A percentile compares a stretch with the other conserved stretches of the same genome.
These are phyloP conservation scores for Lavandula angustifolia DNA, from an alignment of 257 asterid genomes.

Conservation along the genomic window DNA sequence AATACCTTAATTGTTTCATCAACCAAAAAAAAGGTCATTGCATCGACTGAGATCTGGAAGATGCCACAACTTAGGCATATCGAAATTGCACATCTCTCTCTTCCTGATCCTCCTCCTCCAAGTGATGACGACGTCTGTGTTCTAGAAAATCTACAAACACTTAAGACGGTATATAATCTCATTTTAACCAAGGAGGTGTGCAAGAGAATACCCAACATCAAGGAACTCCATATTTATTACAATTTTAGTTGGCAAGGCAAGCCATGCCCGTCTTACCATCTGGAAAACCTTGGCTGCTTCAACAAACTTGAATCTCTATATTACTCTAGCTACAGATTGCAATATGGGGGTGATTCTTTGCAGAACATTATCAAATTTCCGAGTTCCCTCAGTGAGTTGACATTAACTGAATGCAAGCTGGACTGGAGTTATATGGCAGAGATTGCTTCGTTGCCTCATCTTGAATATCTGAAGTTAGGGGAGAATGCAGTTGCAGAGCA, in stretches of 20 bases:
- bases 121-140: background rate
- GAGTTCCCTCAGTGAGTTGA: conserved; percentile 1
- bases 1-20: background rate
- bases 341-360: too few species aligned
- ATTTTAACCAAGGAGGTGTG: background rate
- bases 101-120: background rate
- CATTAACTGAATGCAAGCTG: background rate
- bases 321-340: too few species aligned
- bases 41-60: conserved; percentile 22
- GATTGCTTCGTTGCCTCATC: background rate
- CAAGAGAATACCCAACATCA: background rate
- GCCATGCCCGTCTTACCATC: background rate
- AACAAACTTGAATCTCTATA: background rate
- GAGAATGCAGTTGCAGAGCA: too few species aligned
- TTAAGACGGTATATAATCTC: background rate
- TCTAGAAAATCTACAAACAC: conserved; percentile 18
- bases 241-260: background rate
- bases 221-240: background rate
- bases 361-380: background rate
- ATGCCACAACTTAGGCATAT: conserved; percentile 26
- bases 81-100: background rate
- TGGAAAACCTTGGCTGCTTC: background rate
- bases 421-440: background rate
- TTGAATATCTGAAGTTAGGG: background rate
- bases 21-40: too few species aligned